Evolutionary conservation across 75 land plant species (phyloP).

Genomic region (Pinus albicaulis): DNA sequence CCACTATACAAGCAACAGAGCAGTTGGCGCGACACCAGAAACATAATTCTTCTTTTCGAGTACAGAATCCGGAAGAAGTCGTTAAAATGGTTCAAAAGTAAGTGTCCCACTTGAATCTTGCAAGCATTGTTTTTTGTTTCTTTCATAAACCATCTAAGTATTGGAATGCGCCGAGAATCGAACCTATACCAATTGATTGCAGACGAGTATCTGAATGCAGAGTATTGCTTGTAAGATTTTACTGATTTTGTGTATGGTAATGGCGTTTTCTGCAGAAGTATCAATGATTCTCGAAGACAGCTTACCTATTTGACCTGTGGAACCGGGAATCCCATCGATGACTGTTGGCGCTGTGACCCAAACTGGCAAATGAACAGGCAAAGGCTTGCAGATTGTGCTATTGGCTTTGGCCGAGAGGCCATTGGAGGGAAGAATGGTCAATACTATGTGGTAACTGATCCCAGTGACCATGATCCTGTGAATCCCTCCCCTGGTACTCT

Average conservation of each 20-base stretch:
- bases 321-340: not conserved
- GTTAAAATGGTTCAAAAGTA: constrained; percentile 8
- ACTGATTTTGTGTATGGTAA: not conserved
- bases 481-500: constrained; percentile 29
- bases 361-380: constrained; percentile 3
- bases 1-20: not conserved
- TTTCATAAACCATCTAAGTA: not conserved
- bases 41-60: not conserved
- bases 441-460: constrained; percentile 19
- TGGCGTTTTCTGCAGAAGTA: not conserved
- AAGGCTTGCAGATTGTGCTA: constrained; percentile 24
- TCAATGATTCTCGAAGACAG: constrained; percentile 4
- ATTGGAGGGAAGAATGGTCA: constrained; percentile 25
- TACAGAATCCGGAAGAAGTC: not conserved
- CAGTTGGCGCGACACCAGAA: too few relatives aligned
- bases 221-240: not conserved
- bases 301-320: not conserved
- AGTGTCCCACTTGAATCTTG: not conserved
- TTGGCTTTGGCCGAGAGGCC: constrained; percentile 28
- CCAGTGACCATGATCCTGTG: constrained; percentile 20
- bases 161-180: not conserved
- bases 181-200: not conserved
- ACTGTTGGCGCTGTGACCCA: not conserved
- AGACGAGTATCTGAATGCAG: not conserved
- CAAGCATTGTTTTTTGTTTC: not conserved